Evolutionary conservation across 2,329 filamentous ascomycete species (phyloP), one percentile per base, ranked within the genome.

Genomic region (Cryphonectria carpinicola): DNA sequence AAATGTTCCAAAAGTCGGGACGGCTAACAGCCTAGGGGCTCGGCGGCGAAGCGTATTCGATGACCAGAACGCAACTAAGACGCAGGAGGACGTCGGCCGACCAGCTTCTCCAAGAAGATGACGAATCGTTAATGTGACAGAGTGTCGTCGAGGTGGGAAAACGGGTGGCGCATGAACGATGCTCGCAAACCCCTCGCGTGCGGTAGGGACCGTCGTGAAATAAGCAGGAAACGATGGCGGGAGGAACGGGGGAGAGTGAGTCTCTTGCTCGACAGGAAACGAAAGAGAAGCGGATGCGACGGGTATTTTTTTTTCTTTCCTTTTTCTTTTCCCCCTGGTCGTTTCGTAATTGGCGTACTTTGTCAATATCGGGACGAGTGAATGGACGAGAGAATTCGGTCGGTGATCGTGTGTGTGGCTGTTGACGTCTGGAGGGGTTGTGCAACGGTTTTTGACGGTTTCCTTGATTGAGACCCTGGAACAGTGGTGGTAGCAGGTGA

Each of bases 111-210:
- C 19, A 60, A 35, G 62, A 58, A 28, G 62, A 58, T 65, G 56
- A 68, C 37, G 52, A 39, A 54, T 49, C 28, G 67, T 41, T 41
- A 65, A 56, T 70, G 43, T 64, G 62, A 56, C 61, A 46, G 60
- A 41, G 19, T 28, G 65, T 41, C 65, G 69, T 66, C 56, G 54
- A 68, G 66, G 54, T 60, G 68, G 66, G 4, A 63, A 6, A 41
- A 58, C 61, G 39, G 60, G 61, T 32, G 68, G 65, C 46, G 69
- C 71, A 68, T 66, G 28, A 72, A 70, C 62, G 67, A 68, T 68
- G 68, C 37, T 66, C 43, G 66, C 61, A 17, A 52, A 54, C 68
- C 65, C 65, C 46, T 66, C 65, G 52, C 62, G 43, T 63, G 43
- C 54, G 66, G 61, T 52, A 68, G 35, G 25, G 39, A 54, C 61